phyloP scores from a whole-genome alignment of 768 basidiomycete species.

The Leucosporidium creatinivorum region DNA sequence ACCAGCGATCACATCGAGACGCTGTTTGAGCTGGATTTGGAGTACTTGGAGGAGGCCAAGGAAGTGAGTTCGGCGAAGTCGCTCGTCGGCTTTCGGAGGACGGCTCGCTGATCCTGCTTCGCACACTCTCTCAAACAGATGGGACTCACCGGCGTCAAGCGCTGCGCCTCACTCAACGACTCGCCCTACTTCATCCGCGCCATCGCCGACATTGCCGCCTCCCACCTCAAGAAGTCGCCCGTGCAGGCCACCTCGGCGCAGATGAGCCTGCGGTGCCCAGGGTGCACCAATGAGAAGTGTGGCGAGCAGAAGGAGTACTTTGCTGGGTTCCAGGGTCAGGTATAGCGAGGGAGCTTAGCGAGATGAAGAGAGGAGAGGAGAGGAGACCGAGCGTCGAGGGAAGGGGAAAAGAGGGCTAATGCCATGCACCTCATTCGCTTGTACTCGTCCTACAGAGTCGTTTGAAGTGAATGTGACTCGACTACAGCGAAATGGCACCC shows the following conservation, averaged over 20 bases:
- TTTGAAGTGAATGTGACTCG: too few relatives aligned
- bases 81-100: background rate
- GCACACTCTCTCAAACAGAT: conserved; percentile 50
- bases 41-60: conserved; percentile 82
- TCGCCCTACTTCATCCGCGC: conserved; percentile 94
- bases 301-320: conserved; percentile 84
- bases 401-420: too few relatives aligned
- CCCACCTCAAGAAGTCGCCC: conserved; percentile 52
- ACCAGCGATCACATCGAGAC: conserved; percentile 99
- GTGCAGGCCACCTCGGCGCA: conserved; percentile 48
- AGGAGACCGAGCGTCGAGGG: too few relatives aligned
- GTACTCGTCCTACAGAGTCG: too few relatives aligned
- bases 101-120: background rate
- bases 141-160: conserved; percentile 72
- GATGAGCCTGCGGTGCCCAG: conserved; percentile 81
- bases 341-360: too few relatives aligned
- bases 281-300: conserved; percentile 84
- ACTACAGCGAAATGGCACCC: too few relatives aligned
- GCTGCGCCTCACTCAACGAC: conserved; percentile 86
- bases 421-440: too few relatives aligned
- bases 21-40: conserved; percentile 88
- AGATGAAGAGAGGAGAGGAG: too few relatives aligned
- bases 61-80: conserved; percentile 54
- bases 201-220: conserved; percentile 77
- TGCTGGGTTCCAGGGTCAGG: conserved; percentile 32